These are phyloP conservation scores for Paramyrothecium roridum DNA, from an alignment of 2,329 filamentous ascomycete genomes.

Conservation along the genomic window DNA sequence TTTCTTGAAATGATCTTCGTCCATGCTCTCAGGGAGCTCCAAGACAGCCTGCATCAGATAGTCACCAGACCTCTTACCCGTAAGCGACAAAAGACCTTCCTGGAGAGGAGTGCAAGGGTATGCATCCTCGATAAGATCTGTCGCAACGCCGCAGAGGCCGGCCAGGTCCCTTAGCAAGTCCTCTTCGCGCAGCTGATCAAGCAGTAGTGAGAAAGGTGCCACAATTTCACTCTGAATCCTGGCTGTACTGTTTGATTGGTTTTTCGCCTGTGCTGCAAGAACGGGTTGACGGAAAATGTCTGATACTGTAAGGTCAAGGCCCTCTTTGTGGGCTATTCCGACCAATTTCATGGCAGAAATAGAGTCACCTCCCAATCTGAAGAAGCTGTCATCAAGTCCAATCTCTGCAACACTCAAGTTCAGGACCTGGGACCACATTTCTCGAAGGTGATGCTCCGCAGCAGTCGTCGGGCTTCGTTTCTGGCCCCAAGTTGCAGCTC, in stretches of 20 bases:
- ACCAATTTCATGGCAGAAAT: conserved; percentile 5
- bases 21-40: conserved; percentile 7
- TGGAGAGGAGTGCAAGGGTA: conserved; percentile 39
- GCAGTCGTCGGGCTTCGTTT: background rate
- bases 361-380: conserved; percentile 22
- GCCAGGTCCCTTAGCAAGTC: background rate
- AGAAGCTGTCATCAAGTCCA: conserved; percentile 16
- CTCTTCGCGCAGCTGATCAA: conserved; percentile 12
- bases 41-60: conserved; percentile 31
- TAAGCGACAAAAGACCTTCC: conserved; percentile 33
- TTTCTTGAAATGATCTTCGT: background rate
- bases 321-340: background rate
- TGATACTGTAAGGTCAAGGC: background rate
- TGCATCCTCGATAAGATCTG: conserved; percentile 18
- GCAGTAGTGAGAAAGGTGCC: background rate
- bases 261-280: background rate
- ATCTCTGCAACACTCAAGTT: background rate
- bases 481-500: background rate
- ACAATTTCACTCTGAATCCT: conserved; percentile 13
- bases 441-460: background rate
- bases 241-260: background rate
- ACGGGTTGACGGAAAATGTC: background rate
- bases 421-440: conserved; percentile 10
- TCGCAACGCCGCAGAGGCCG: background rate
- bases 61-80: conserved; percentile 26